Base-by-base conservation (phyloP, 169 alveolate species). In the Haemoproteus tartakovskyi region DNA sequence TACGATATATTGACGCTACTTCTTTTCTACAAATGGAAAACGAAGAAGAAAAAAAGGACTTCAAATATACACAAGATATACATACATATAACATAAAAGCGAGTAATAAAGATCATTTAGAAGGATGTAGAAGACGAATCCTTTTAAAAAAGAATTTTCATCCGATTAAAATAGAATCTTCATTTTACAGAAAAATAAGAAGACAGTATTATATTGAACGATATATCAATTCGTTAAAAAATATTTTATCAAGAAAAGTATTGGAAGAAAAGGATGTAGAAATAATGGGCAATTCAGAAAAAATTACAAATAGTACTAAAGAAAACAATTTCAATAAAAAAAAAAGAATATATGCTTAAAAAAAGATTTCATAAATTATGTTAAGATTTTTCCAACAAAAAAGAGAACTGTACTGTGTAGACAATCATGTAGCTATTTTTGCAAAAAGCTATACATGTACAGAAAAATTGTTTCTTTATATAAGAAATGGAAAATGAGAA, bases 391-490 rank as follows among this genome's bases (percentile, higher is more conserved):
- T 24, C 54, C 0, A 21, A 12, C 27, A 12, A 33, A 21, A 50
- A 50, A n/a, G 22, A 38, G 40, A 50, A 21, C 29, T 50, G 22
- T 50, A 24, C 3, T 50, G 16, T 14, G 40, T 12, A 0, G 22
- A 29, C 40, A 12, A 21, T 24, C 16, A 29, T 33, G 3, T 11
- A 5, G 11, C n/a, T 12, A 9, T 24, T 50, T 9, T 24, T 1
- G 29, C 9, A 24, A 38, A 21, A 3, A 6, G 29, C 24, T 38
- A 24, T 50, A 29, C 18, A n/a, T 38, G 12, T 40, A 37, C 26
- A 67, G 41, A 36, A 19, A 36, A 5, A 18, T 67, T 9, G 29
- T 59, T 52, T 43, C 51, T 6, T 21, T 51, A 29, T 67, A 67
- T 46, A 45, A 29, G 36, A 40, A 51, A 30, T 67, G 56, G 52